phyloP scores from a whole-genome alignment of 2,329 filamentous ascomycete species.

The Aspergillus fischeri region DNA sequence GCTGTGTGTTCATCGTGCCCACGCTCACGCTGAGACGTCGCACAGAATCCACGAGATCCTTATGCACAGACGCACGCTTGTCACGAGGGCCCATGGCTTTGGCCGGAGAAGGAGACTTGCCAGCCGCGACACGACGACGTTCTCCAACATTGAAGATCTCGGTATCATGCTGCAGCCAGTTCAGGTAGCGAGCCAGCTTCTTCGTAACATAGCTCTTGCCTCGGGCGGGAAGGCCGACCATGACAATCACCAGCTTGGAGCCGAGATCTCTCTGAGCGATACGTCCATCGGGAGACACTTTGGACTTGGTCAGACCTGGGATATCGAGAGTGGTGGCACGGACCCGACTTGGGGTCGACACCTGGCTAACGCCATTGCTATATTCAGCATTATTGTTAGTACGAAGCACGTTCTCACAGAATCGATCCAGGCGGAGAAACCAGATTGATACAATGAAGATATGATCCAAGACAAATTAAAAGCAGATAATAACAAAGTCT shows the following conservation, averaged over 20 bases:
- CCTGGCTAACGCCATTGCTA: slow-evolving; percentile 21
- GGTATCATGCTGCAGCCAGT: slow-evolving; percentile 96
- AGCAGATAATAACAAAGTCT: not conserved
- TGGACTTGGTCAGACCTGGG: slow-evolving; percentile 90
- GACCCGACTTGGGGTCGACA: slow-evolving; percentile 67
- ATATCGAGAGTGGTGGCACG: slow-evolving; percentile 96
- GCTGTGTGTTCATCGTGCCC: slow-evolving; percentile 21
- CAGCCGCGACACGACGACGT: slow-evolving; percentile 70
- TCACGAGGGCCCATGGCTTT: slow-evolving; percentile 10
- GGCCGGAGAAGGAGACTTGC: slow-evolving; percentile 41
- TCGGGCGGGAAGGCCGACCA: slow-evolving; percentile 92
- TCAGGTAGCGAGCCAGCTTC: slow-evolving; percentile 90
- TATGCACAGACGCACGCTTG: slow-evolving; percentile 32
- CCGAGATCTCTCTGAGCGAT: slow-evolving; percentile 93
- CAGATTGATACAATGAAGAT: not conserved
- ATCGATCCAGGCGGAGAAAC: not conserved
- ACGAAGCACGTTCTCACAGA: not conserved
- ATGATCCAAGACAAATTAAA: not conserved
- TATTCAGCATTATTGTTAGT: not conserved
- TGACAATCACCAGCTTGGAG: slow-evolving; percentile 94
- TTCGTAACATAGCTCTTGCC: slow-evolving; percentile 99
- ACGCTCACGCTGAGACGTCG: slow-evolving; percentile 41
- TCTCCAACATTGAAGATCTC: slow-evolving; percentile 97
- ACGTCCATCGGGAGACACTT: slow-evolving; percentile 89
- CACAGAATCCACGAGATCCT: slow-evolving; percentile 41